Evolutionary conservation across 805 yeast species (phyloP), one percentile per base, ranked within the genome.

Genomic region (Candida chauliodis): DNA sequence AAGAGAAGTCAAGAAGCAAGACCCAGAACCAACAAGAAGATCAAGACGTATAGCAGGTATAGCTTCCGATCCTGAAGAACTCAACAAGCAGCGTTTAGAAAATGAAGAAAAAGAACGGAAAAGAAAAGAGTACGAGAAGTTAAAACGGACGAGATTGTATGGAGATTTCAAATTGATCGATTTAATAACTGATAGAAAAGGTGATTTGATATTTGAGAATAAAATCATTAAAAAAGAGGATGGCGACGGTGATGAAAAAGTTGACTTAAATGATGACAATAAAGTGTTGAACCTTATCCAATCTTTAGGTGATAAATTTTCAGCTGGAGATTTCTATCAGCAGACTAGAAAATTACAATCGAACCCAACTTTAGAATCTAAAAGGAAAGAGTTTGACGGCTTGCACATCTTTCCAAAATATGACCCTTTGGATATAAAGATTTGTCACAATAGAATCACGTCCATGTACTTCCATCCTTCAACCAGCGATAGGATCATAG

Each of bases 31-130:
- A 0, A 68, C 80, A 1, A 70, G 96, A 54, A 72, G 89, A 44
- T 88, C 96, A 0, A 70, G 88, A 35, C 69, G 97, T 46, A 52
- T 90, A 17, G 86, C 87, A 3, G 96, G 96, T 1, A 72, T 78
- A 1, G 69, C 76, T 42, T 55, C 73, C 38, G 90, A 80, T 41
- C 65, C 73, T 5, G 69, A 61, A 30, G 69, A 64, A 36, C 57
- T 52, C 36, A 53, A 53, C 21, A 66, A 61, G 40, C 43, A 59
- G 14, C 69, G 59, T 37, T 66, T 53, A 32, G 66, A 64, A 33
- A 49, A 52, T 28, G 71, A 60, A 32, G 70, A 63, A 38, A 55
- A 45, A 31, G 59, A 56, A 18, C 33, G 51, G 4, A 49, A 53
- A 37, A 56, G 55, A 40, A 72, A 64, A 39, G 68, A 71, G 39